Evolutionary conservation across 306 rosid species (phyloP).

Genomic region (Canavalia ensiformis): DNA sequence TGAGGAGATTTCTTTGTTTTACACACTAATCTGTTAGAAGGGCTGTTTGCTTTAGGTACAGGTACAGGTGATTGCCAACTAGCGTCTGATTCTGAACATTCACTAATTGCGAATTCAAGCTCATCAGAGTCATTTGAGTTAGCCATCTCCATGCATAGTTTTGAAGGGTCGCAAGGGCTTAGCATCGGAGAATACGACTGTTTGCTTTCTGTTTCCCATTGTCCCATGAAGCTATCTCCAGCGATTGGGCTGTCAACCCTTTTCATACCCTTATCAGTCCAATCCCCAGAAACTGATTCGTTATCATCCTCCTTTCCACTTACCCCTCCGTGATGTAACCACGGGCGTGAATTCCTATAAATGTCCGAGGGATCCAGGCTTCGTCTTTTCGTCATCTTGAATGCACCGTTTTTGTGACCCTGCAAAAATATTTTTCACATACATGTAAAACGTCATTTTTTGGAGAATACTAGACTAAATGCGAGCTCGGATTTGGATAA

Average conservation of each 20-base stretch:
- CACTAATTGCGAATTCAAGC: conserved; percentile 76
- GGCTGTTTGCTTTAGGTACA: conserved; percentile 48
- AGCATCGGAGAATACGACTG: conserved; percentile 54
- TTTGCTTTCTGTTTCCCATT: conserved; percentile 63
- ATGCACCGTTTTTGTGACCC: conserved; percentile 52
- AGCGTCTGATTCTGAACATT: conserved; percentile 77
- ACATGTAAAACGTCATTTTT: conserved; percentile 6
- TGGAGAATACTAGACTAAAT: neutral
- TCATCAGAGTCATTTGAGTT: conserved; percentile 73
- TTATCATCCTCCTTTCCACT: conserved; percentile 64
- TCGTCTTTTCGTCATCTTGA: conserved; percentile 62
- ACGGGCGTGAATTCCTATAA: conserved; percentile 48
- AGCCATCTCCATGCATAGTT: conserved; percentile 52
- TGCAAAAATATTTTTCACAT: conserved; percentile 39
- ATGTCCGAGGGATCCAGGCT: conserved; percentile 78
- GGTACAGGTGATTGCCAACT: conserved; percentile 64
- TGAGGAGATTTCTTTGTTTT: conserved; percentile 58
- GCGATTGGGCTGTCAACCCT: conserved; percentile 47
- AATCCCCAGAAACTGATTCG: conserved; percentile 62
- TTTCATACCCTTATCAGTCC: conserved; percentile 59
- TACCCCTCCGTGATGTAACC: conserved; percentile 51
- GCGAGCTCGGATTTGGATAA: no score
- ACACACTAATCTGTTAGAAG: conserved; percentile 57
- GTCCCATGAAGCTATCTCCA: conserved; percentile 58
- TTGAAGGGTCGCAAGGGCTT: conserved; percentile 63